Conservation (phyloP, 352 stramenopile species). For the Hyaloperonospora arabidopsidis region DNA sequence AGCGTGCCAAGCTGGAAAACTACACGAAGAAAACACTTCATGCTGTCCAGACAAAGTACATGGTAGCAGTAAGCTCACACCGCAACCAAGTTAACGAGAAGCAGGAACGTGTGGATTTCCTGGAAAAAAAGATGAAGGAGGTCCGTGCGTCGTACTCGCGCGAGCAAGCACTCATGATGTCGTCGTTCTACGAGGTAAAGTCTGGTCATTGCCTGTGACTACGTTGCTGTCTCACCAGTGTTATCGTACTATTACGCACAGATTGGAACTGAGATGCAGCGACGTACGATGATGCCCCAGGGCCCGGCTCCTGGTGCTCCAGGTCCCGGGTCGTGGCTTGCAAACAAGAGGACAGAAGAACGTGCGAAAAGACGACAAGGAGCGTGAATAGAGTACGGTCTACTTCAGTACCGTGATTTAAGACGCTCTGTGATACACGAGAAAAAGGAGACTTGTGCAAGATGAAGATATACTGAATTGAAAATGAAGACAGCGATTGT, state of each 20-base stretch:
- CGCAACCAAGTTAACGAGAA: conserved; percentile 85
- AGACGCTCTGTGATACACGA: conserved; percentile 3
- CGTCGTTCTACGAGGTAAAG: conserved; percentile 79
- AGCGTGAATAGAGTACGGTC: conserved; percentile 23
- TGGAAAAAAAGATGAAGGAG: conserved; percentile 85
- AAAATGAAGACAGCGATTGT: conserved; percentile 18
- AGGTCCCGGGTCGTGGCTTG: conserved; percentile 65
- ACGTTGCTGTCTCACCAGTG: neutral
- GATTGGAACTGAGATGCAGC: conserved; percentile 84
- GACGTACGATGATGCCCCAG: conserved; percentile 83
- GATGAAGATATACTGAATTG: conserved; percentile 22
- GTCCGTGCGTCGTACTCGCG: conserved; percentile 68
- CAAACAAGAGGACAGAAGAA: conserved; percentile 79
- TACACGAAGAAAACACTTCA: conserved; percentile 88
- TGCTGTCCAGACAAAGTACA: conserved; percentile 88
- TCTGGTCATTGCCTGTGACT: neutral
- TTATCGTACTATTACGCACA: conserved; percentile 19
- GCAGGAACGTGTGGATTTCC: conserved; percentile 72
- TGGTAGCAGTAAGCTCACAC: conserved; percentile 82
- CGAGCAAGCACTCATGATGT: conserved; percentile 85
- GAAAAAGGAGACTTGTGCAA: conserved; percentile 7
- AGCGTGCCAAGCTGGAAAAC: conserved; percentile 83
- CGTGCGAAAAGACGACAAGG: conserved; percentile 71
- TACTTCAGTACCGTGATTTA: conserved; percentile 1
- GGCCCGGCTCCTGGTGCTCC: conserved; percentile 32